These are phyloP conservation scores for Leccinum subrobustum DNA, from an alignment of 1,284 basidiomycete genomes.

Conservation along the genomic window DNA sequence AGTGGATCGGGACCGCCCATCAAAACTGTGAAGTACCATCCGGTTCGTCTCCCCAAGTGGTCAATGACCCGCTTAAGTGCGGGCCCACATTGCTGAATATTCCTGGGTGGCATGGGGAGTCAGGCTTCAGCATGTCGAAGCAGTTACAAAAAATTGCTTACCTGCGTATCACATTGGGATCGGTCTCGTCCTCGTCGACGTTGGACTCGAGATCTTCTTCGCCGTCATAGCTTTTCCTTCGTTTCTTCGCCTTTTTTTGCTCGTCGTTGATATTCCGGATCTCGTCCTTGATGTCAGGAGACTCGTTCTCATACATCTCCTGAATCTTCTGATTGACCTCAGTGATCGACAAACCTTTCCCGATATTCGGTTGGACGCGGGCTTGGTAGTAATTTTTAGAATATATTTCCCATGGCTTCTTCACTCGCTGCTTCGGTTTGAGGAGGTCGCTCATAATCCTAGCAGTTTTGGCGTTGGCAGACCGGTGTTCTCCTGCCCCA, in stretches of 20 bases:
- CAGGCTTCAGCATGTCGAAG: background rate
- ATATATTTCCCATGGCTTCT: background rate
- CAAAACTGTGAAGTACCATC: background rate
- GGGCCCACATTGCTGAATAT: background rate
- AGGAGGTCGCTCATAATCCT: background rate
- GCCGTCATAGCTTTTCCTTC: background rate
- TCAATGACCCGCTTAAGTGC: background rate
- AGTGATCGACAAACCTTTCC: background rate
- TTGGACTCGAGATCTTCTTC: background rate
- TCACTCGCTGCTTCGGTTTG: background rate
- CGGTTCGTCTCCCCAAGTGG: background rate
- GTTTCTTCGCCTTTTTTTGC: background rate
- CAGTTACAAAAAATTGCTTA: background rate
- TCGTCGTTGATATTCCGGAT: background rate
- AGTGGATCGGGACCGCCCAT: background rate
- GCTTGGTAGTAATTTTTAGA: background rate
- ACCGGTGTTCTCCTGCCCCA: background rate
- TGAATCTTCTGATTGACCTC: background rate
- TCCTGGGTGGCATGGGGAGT: background rate
- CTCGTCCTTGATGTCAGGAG: background rate
- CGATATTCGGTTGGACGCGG: background rate
- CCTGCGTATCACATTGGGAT: background rate
- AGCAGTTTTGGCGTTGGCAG: background rate
- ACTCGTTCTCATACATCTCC: background rate
- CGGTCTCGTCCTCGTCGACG: background rate